Evolutionary conservation across 2,329 filamentous ascomycete genomes (phyloP), one percentile per base, ranked within the genome.

Genomic region (Cordyceps cicadae): DNA sequence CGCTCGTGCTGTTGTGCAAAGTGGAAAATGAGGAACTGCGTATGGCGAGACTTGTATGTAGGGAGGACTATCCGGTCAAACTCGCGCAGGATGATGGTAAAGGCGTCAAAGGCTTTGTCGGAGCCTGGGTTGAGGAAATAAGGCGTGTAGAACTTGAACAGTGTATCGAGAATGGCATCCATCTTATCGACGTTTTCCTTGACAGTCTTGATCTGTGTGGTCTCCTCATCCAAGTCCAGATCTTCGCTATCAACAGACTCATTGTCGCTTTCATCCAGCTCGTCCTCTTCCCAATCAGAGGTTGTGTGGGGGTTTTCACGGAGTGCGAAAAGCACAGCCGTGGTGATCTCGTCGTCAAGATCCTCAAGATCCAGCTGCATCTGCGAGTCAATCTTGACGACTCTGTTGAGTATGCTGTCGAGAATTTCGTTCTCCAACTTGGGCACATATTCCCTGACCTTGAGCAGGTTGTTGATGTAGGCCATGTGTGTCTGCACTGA

Each of bases 11-110:
- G 84, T 73, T 99, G 93, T 17, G 90, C 89, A 71, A 96, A 97
- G 74, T 97, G 93, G 75, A 99, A 99, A 55, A 97, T 82, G 53
- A 99, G 83, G 68, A 97, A 99, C 69, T 99, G 94, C 0, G 92
- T 92, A 72, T 97, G 93, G 39, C 94, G 87, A 26, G 92, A 96
- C 66, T 91, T 90, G 71, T 94, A 92, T 15, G 92, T 95, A 3
- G 92, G 92, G 34, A 99, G 81, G 62, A 99, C 91, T 68, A 92
- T 90, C 70, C 85, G 89, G 63, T 87, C 84, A 69, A 99, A 99
- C 70, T 96, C 92, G 54, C 87, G 84, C 32, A 97, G 80, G 45
- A 99, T 81, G 60, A 90, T 85, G 58, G 90, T 87, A 66, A 96
- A 90, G 54, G 85, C 85, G 60, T 87, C 85, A 64, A 89, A 84